Conservation (phyloP, 805 yeast species). For the Saccharomycopsis sp. region DNA sequence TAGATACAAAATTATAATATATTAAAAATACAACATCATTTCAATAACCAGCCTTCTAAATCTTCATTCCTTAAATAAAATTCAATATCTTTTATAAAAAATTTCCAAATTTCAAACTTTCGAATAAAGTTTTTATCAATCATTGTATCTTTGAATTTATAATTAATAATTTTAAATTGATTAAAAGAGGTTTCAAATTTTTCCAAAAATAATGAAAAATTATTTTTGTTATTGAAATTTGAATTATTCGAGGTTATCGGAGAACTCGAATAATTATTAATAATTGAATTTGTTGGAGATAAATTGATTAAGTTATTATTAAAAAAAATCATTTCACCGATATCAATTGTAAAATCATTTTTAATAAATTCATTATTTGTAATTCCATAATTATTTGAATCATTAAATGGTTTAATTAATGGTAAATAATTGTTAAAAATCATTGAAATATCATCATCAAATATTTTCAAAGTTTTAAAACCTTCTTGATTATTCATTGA, state of each 20-base stretch:
- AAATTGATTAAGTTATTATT: too few relatives aligned
- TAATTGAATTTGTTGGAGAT: background rate
- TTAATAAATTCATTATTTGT: constrained; percentile 9
- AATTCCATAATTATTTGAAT: constrained; percentile 16
- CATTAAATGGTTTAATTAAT: constrained; percentile 23
- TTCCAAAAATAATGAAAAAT: background rate
- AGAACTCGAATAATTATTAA: background rate
- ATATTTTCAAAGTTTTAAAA: constrained; percentile 5
- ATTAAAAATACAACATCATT: constrained; percentile 1
- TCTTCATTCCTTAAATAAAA: constrained; percentile 10
- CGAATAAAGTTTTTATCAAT: background rate
- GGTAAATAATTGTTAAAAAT: constrained; percentile 21
- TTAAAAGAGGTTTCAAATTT: too few relatives aligned
- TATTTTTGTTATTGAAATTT: background rate
- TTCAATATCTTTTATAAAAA: constrained; percentile 6
- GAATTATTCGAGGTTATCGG: background rate
- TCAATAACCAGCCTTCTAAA: constrained; percentile 14
- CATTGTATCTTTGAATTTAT: too few relatives aligned
- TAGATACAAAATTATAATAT: background rate
- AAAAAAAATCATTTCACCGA: too few relatives aligned
- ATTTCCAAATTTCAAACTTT: constrained; percentile 6
- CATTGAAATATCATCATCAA: constrained; percentile 15
- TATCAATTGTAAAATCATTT: constrained; percentile 5
- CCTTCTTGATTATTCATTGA: constrained; percentile 22
- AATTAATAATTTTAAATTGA: too few relatives aligned